Evolutionary conservation across 163 green algal genomes (phyloP).

Genomic region (Chlorella variabilis): DNA sequence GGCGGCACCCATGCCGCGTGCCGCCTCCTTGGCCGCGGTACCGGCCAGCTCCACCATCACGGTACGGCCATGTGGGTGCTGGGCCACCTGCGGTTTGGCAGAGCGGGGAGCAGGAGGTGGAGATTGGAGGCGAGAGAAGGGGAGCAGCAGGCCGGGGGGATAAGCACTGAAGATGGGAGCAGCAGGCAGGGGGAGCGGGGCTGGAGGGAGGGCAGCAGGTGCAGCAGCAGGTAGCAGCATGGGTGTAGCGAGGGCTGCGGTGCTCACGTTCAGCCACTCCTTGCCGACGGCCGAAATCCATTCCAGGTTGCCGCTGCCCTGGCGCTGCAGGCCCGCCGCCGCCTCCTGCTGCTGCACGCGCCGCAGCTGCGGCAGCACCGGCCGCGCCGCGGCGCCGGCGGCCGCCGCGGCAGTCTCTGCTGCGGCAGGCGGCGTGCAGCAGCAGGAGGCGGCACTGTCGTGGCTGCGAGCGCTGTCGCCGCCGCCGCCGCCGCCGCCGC

Average conservation of each 20-base stretch:
- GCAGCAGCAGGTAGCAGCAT: too few species aligned
- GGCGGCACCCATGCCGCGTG: constrained; percentile 1
- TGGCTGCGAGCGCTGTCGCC: constrained; percentile 2
- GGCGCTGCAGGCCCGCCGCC: not conserved
- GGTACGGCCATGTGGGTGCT: constrained; percentile 35
- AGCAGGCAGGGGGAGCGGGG: not conserved
- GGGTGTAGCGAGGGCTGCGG: too few species aligned
- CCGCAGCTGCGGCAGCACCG: constrained; percentile 10
- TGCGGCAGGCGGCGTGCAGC: not conserved
- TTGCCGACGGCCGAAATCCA: constrained; percentile 35
- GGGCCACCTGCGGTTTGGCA: constrained; percentile 27
- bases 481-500: not conserved
- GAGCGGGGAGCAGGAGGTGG: too few species aligned
- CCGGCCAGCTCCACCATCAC: constrained; percentile 41
- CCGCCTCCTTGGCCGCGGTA: constrained; percentile 30
- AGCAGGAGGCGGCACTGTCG: not conserved
- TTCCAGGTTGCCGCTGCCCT: constrained; percentile 29
- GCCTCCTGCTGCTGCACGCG: not conserved
- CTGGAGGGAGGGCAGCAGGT: not conserved
- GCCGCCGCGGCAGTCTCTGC: not conserved
- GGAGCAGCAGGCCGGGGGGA: too few species aligned
- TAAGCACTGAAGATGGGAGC: too few species aligned
- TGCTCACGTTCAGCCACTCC: constrained; percentile 39
- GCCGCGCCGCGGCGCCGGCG: not conserved
- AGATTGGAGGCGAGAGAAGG: too few species aligned